Percentiles rank a stretch among this genome's conserved stretches.
Conservation (phyloP, 768 basidiomycete genomes). For the Ramaria sp. region DNA sequence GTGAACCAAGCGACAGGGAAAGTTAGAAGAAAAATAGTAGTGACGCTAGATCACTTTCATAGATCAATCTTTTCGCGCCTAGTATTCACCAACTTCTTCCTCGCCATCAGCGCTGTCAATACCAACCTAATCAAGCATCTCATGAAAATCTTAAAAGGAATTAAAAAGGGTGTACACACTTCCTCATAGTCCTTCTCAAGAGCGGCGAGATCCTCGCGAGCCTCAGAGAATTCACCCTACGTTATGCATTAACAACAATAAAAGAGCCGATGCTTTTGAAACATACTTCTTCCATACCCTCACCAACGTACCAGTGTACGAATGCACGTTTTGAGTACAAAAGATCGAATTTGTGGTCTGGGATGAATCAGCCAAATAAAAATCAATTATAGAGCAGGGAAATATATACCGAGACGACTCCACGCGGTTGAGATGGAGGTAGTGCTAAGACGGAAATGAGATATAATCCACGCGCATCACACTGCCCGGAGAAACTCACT, state of each 20-base stretch:
- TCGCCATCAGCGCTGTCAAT: slow-evolving; percentile 12
- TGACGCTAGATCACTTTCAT: neutral
- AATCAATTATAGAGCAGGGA: neutral
- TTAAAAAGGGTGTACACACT: slow-evolving; percentile 20
- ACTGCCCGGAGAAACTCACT: slow-evolving; percentile 31
- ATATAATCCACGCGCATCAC: neutral
- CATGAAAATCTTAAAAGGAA: neutral
- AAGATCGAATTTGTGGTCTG: slow-evolving; percentile 96
- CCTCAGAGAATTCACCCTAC: slow-evolving; percentile 92
- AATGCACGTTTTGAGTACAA: slow-evolving; percentile 95
- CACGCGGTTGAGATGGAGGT: slow-evolving; percentile 92
- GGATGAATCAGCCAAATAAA: slow-evolving; percentile 6
- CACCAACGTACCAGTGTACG: slow-evolving; percentile 93
- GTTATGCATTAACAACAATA: neutral
- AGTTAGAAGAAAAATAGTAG: neutral
- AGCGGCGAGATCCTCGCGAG: slow-evolving; percentile 94
- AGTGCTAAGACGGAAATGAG: slow-evolving; percentile 37
- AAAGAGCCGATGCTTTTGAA: neutral
- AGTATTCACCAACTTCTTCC: slow-evolving; percentile 15
- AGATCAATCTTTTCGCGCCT: neutral
- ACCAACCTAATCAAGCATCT: slow-evolving; percentile 16
- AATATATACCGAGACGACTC: slow-evolving; percentile 60
- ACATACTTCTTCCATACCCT: slow-evolving; percentile 92
- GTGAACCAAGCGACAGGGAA: neutral
- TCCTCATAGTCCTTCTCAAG: slow-evolving; percentile 95